These are phyloP conservation scores for Leccinum incarnatum DNA, from an alignment of 768 basidiomycete species.

Conservation along the genomic window DNA sequence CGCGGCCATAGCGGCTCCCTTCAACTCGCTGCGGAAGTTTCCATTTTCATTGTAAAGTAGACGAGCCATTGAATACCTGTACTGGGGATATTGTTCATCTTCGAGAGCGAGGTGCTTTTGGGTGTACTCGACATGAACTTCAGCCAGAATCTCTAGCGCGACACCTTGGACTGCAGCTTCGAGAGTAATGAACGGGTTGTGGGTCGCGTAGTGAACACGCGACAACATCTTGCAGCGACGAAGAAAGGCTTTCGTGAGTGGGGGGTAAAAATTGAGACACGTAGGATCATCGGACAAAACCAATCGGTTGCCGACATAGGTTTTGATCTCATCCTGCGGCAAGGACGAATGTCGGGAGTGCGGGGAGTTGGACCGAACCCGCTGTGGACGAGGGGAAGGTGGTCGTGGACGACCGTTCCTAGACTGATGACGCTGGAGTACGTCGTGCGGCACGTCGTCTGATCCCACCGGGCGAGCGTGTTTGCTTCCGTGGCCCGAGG, in stretches of 20 bases:
- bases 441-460: not conserved
- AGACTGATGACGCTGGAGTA: not conserved
- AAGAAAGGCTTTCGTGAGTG: not conserved
- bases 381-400: not conserved
- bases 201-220: not conserved
- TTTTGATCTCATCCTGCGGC: not conserved
- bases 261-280: not conserved
- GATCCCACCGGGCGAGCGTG: not conserved
- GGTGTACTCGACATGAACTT: not conserved
- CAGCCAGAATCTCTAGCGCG: not conserved
- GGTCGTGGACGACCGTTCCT: not conserved
- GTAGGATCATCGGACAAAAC: not conserved
- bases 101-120: not conserved
- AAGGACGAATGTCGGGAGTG: not conserved
- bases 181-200: not conserved
- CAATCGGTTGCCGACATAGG: not conserved
- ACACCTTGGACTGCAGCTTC: not conserved
- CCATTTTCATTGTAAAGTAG: not conserved
- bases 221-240: not conserved
- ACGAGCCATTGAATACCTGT: not conserved
- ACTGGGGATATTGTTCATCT: too few relatives aligned
- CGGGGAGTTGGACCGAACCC: not conserved
- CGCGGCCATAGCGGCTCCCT: not conserved
- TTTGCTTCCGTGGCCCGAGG: not conserved
- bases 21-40: not conserved